Percentiles rank a stretch among this genome's conserved stretches.
Conservation (phyloP, 75 land plant genomes). For the Pseudotsuga menziesii region DNA sequence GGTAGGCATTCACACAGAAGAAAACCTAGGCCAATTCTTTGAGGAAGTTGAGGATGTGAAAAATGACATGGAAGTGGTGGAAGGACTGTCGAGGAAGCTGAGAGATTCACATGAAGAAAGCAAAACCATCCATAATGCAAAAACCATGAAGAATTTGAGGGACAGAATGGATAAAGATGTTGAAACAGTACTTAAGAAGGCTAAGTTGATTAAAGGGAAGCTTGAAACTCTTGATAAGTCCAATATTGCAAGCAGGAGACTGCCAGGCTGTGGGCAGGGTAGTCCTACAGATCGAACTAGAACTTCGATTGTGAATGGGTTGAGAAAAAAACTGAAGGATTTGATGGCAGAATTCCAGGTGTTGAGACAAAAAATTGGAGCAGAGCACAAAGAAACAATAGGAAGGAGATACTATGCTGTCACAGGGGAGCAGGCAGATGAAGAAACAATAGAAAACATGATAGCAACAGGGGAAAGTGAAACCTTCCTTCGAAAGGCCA, state of each 20-base stretch:
- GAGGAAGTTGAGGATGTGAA: conserved; percentile 69
- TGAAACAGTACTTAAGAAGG: conserved; percentile 47
- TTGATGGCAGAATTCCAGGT: conserved; percentile 80
- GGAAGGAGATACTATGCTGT: conserved; percentile 73
- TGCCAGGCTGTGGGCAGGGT: conserved; percentile 57
- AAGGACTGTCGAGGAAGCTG: conserved; percentile 35
- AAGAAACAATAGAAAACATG: conserved; percentile 66
- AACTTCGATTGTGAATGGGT: conserved; percentile 48
- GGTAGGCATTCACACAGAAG: conserved; percentile 18
- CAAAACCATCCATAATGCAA: conserved; percentile 55
- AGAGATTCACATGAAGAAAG: conserved; percentile 61
- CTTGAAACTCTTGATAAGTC: conserved; percentile 70
- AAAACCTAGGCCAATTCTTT: conserved; percentile 65
- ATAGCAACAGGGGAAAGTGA: conserved; percentile 69
- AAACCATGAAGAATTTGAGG: conserved; percentile 57
- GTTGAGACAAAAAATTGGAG: conserved; percentile 60
- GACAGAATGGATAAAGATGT: conserved; percentile 55
- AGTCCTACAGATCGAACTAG: conserved; percentile 69
- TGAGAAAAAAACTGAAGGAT: conserved; percentile 74
- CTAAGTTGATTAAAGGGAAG: conserved; percentile 42
- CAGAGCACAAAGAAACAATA: conserved; percentile 75
- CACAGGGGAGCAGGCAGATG: conserved; percentile 70
- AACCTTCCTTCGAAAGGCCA: conserved; percentile 58
- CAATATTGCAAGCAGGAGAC: conserved; percentile 48
- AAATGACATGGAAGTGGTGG: conserved; percentile 62